Evolutionary conservation across 208 protist species (phyloP).

Genomic region (Crithidia fasciculata): DNA sequence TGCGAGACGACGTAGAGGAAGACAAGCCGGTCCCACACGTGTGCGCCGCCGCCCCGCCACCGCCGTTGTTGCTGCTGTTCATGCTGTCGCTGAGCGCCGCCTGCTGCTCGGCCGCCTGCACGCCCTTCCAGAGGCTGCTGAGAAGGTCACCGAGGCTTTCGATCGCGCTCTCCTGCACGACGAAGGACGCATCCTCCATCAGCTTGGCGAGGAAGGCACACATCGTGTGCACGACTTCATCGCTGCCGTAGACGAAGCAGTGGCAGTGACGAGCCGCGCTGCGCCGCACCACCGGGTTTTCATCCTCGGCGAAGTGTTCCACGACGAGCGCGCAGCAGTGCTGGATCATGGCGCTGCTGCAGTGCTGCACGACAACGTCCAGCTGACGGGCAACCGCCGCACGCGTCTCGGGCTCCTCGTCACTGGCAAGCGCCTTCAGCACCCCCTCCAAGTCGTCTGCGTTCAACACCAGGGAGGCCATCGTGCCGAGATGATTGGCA

Average conservation of each 20-base stretch:
- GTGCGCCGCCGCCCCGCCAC: not conserved
- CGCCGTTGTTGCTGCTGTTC: slow-evolving; percentile 2
- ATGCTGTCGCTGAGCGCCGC: slow-evolving; percentile 21
- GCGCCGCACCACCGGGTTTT: slow-evolving; percentile 54
- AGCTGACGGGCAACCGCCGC: slow-evolving; percentile 74
- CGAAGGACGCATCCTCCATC: slow-evolving; percentile 51
- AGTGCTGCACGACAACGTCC: slow-evolving; percentile 31
- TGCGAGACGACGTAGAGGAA: slow-evolving; percentile 15
- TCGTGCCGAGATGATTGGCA: slow-evolving; percentile 51
- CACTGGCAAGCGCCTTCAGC: slow-evolving; percentile 49
- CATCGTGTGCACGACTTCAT: slow-evolving; percentile 40
- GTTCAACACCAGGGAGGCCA: slow-evolving; percentile 45
- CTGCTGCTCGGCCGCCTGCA: slow-evolving; percentile 28
- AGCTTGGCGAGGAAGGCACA: slow-evolving; percentile 40
- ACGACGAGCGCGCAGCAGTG: slow-evolving; percentile 38
- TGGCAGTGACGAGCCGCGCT: slow-evolving; percentile 53
- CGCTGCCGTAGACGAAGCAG: slow-evolving; percentile 47
- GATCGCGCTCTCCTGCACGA: slow-evolving; percentile 55
- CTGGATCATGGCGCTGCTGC: slow-evolving; percentile 32
- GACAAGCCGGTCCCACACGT: not conserved
- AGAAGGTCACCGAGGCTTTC: slow-evolving; percentile 43
- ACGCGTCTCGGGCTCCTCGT: slow-evolving; percentile 74
- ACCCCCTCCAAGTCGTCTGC: slow-evolving; percentile 56
- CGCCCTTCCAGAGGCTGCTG: slow-evolving; percentile 25
- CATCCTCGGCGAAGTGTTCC: slow-evolving; percentile 58